phyloP scores from a whole-genome alignment of 305 asterid species.

The Fraxinus ornus region DNA sequence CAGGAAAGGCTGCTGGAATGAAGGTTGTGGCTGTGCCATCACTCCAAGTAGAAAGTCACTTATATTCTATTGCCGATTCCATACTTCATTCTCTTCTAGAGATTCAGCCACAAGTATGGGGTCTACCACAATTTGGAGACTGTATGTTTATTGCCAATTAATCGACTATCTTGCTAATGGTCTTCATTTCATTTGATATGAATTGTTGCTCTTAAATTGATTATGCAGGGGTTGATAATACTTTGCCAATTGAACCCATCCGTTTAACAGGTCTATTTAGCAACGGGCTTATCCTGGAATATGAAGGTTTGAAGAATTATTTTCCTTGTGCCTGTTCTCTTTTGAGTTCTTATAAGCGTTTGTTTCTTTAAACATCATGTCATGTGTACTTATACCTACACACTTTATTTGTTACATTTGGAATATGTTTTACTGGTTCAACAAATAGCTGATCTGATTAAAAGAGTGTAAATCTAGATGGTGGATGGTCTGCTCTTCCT shows the following conservation, averaged over 20 bases:
- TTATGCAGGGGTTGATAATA: slow-evolving; percentile 61
- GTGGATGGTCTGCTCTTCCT: slow-evolving; percentile 44
- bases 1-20: slow-evolving; percentile 92
- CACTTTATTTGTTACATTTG: not conserved
- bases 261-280: slow-evolving; percentile 44
- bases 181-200: slow-evolving; percentile 11
- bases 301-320: slow-evolving; percentile 48
- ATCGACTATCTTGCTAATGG: not conserved
- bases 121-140: slow-evolving; percentile 79
- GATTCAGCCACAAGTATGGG: slow-evolving; percentile 79
- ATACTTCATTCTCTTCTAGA: slow-evolving; percentile 71
- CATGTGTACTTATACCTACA: not conserved
- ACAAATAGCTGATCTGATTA: not conserved
- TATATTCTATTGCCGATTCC: slow-evolving; percentile 64
- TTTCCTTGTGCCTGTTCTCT: not conserved
- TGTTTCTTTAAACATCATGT: not conserved
- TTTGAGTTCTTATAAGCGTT: not conserved
- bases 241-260: slow-evolving; percentile 72
- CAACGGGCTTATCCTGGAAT: slow-evolving; percentile 50
- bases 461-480: slow-evolving; percentile 40
- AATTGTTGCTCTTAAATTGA: slow-evolving; percentile 15
- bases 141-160: slow-evolving; percentile 40
- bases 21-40: slow-evolving; percentile 89
- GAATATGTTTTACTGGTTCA: not conserved
- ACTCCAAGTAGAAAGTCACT: slow-evolving; percentile 50